Base-by-base conservation (phyloP, 495 filamentous ascomycete species). In the Neurospora sublineolata region DNA sequence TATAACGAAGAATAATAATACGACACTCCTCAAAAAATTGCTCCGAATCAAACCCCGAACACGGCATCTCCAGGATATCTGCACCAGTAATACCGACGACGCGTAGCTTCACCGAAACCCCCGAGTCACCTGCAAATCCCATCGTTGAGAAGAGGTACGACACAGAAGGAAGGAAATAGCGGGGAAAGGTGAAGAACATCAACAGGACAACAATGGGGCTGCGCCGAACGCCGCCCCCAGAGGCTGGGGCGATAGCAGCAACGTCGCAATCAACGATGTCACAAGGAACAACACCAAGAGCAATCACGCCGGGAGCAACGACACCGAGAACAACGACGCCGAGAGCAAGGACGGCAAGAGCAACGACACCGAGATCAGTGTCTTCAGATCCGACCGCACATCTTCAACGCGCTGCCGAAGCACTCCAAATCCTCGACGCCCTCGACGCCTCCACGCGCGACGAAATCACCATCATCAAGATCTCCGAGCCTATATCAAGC, bases 401-500 rank as follows among this genome's bases (percentile, higher is more conserved):
- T 27, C 18, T 70, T 8, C 52, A 72, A 18, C 75, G 73, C 68
- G 72, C 74, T 9, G 44, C 70, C 42, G 70, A 80, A 16, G 76
- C 80, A 33, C 77, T 83, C n/a, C 69, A 72, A 71, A 68, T 73
- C 33, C 67, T 80, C 67, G 72, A 79, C 18, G 71, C 72, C 9
- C 76, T 89, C 1, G 75, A 85, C 42, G 70, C 82, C n/a, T 14
- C 75, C 40, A 18, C 74, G 11, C 75, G 81, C 38, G 79, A 88
- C 52, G 87, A 88, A 73, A 84, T 94, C 69, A 88, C 89, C 70
- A 91, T 96, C 74, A 82, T 94, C 73, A 88, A 88, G 69, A 87
- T 94, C 77, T 90, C 89, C 78, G 92, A 94, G 75, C 89, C 90
- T 67, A 89, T 93, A 68, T 88, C 86, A 37, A 79, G 84, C 18